Percentiles rank a stretch among this genome's conserved stretches.
Evolutionary conservation across 2,329 filamentous ascomycete genomes (phyloP).

Genomic region (Endoconidiophora laricicola): DNA sequence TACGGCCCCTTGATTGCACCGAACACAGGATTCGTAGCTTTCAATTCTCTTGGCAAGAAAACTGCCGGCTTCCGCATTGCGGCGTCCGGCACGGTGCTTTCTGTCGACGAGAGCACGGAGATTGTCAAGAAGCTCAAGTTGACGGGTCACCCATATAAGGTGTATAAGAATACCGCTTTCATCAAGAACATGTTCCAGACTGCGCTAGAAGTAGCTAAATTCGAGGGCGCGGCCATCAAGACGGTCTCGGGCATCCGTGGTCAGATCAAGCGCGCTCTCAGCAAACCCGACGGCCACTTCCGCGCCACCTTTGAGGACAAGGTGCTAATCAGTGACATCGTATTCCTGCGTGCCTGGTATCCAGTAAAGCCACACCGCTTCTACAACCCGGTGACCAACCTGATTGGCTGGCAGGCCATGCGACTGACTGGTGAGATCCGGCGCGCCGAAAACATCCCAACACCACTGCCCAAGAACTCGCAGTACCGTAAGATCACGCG

Average conservation of each 20-base stretch:
- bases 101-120: conserved; percentile 87
- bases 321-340: conserved; percentile 88
- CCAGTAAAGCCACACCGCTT: conserved; percentile 88
- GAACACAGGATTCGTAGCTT: conserved; percentile 88
- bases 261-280: conserved; percentile 90
- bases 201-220: conserved; percentile 88
- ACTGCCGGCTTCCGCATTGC: conserved; percentile 87
- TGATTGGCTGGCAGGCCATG: conserved; percentile 88
- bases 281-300: conserved; percentile 89
- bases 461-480: conserved; percentile 68
- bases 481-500: conserved; percentile 60
- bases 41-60: conserved; percentile 72
- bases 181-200: conserved; percentile 97
- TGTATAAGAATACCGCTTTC: conserved; percentile 98
- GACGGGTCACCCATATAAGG: conserved; percentile 85
- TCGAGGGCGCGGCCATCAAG: conserved; percentile 88
- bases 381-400: conserved; percentile 91
- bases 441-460: conserved; percentile 53
- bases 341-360: conserved; percentile 94
- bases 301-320: conserved; percentile 98
- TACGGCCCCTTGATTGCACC: conserved; percentile 90
- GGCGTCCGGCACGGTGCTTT: conserved; percentile 82
- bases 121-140: conserved; percentile 99
- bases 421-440: conserved; percentile 85
- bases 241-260: conserved; percentile 91